Evolutionary conservation across 2,329 filamentous ascomycete genomes (phyloP).

Genomic region (Fusarium veterinarium): DNA sequence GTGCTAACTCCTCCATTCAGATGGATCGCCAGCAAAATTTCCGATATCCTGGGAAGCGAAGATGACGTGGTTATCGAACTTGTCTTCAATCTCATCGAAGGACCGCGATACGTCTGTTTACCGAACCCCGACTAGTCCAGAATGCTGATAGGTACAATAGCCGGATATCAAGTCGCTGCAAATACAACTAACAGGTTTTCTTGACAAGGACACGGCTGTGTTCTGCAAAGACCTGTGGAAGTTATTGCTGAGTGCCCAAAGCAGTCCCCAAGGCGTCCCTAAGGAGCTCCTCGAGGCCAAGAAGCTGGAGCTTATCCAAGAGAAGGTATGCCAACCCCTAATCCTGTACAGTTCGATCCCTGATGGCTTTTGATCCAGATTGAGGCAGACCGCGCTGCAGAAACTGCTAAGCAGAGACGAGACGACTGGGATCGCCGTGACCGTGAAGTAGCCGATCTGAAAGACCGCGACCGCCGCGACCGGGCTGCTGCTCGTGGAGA

Average conservation of each 20-base stretch:
- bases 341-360: background rate
- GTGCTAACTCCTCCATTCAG: conserved; percentile 58
- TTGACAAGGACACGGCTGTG: conserved; percentile 87
- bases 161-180: conserved; percentile 96
- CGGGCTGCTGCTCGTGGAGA: conserved; percentile 64
- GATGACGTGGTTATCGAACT: conserved; percentile 97
- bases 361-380: conserved; percentile 62
- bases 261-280: conserved; percentile 88
- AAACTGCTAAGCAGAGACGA: conserved; percentile 76
- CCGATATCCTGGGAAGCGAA: conserved; percentile 88
- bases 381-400: conserved; percentile 83
- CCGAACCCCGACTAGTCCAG: conserved; percentile 10
- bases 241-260: conserved; percentile 88
- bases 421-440: conserved; percentile 79
- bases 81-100: conserved; percentile 77
- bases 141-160: conserved; percentile 59
- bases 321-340: conserved; percentile 73
- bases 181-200: conserved; percentile 92
- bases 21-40: conserved; percentile 93
- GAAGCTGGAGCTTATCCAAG: conserved; percentile 92
- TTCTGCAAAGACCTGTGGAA: conserved; percentile 98
- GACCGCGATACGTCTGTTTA: conserved; percentile 76
- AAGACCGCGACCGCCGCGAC: conserved; percentile 72
- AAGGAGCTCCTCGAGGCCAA: conserved; percentile 96
- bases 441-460: conserved; percentile 74